Evolutionary conservation across 2,329 filamentous ascomycete genomes (phyloP).

Genomic region (Lizonia empirigonia): DNA sequence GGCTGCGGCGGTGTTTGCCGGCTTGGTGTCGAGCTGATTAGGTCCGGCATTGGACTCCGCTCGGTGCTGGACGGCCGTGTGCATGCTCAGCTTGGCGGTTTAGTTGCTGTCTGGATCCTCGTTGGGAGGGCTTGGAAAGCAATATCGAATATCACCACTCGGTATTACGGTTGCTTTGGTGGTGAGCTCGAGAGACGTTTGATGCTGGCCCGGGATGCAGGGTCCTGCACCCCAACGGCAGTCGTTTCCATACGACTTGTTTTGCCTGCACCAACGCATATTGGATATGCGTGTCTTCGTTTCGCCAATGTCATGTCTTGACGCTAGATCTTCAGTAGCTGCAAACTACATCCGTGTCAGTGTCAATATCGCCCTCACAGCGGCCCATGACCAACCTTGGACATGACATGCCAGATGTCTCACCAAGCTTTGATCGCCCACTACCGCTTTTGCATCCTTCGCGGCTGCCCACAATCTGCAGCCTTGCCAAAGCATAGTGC

Average conservation of each 20-base stretch:
- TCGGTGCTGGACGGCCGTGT: too few species aligned
- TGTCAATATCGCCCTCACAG: not conserved
- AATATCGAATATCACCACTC: not conserved
- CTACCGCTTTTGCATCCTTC: not conserved
- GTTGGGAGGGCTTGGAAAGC: too few species aligned
- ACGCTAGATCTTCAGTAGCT: not conserved
- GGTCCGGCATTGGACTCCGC: too few species aligned
- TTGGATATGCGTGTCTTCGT: not conserved
- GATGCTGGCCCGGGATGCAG: not conserved
- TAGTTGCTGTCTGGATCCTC: not conserved
- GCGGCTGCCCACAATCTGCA: not conserved
- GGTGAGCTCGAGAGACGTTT: not conserved
- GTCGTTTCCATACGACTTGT: constrained; percentile 10
- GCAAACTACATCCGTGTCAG: not conserved
- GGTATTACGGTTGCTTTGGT: not conserved
- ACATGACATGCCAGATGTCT: constrained; percentile 1
- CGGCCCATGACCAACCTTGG: not conserved
- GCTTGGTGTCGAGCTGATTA: not conserved
- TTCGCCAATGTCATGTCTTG: constrained; percentile 1
- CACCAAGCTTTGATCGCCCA: constrained; percentile 14
- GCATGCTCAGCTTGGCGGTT: too few species aligned
- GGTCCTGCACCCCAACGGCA: not conserved
- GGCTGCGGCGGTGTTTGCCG: too few species aligned
- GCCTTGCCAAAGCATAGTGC: not conserved
- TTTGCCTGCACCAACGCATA: not conserved